Evolutionary conservation across 768 basidiomycete species (phyloP).

Genomic region (Lyophyllum shimeji): DNA sequence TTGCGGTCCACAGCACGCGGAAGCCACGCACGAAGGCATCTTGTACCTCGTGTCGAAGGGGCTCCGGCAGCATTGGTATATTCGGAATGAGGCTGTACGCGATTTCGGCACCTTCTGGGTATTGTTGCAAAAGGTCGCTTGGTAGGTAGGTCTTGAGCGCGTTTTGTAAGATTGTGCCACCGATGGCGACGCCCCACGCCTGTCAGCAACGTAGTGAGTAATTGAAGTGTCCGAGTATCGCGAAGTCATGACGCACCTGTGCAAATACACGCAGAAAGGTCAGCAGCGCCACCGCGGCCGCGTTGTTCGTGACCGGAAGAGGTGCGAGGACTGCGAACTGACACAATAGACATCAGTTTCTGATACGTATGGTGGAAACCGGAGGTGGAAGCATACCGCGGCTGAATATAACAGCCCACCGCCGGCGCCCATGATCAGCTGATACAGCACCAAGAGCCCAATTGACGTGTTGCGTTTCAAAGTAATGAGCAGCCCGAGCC

Average conservation of each 20-base stretch:
- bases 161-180: slow-evolving; percentile 52
- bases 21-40: slow-evolving; percentile 14
- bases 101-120: slow-evolving; percentile 39
- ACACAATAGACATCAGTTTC: neutral
- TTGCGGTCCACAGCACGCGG: slow-evolving; percentile 13
- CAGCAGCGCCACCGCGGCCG: slow-evolving; percentile 44
- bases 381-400: neutral
- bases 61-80: slow-evolving; percentile 32
- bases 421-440: slow-evolving; percentile 7
- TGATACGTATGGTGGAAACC: neutral
- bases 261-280: slow-evolving; percentile 36
- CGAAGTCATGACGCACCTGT: slow-evolving; percentile 18
- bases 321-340: slow-evolving; percentile 49
- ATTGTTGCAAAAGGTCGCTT: slow-evolving; percentile 27
- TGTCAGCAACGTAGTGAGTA: slow-evolving; percentile 15
- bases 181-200: slow-evolving; percentile 54
- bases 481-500: slow-evolving; percentile 33
- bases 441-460: slow-evolving; percentile 7
- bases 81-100: slow-evolving; percentile 46
- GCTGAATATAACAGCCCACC: slow-evolving; percentile 13
- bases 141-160: slow-evolving; percentile 43
- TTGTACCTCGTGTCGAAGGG: slow-evolving; percentile 18
- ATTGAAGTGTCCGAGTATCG: neutral
- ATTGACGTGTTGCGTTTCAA: slow-evolving; percentile 24
- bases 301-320: slow-evolving; percentile 36